Conservation (phyloP, 2,329 filamentous ascomycete genomes). For the Beauveria varroae region DNA sequence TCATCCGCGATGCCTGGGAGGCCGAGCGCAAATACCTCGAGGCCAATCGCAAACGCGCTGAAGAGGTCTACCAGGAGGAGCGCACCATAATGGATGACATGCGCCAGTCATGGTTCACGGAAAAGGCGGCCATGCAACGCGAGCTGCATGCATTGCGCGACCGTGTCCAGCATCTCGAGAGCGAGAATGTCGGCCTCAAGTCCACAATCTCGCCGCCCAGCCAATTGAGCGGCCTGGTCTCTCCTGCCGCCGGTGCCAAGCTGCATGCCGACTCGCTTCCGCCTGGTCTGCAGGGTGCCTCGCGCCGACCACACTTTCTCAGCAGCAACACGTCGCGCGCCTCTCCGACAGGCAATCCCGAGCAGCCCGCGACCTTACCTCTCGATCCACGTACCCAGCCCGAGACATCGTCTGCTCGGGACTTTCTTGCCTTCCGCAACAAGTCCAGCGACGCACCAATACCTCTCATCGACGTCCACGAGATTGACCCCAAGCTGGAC, state of each 20-base stretch:
- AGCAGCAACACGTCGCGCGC: conserved; percentile 25
- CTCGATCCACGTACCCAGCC: conserved; percentile 39
- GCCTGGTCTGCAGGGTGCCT: conserved; percentile 26
- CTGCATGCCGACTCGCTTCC: conserved; percentile 20
- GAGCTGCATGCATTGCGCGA: conserved; percentile 36
- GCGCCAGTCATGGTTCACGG: conserved; percentile 37
- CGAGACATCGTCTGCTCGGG: conserved; percentile 25
- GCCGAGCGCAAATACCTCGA: conserved; percentile 47
- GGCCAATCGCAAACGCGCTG: conserved; percentile 44
- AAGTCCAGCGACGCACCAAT: conserved; percentile 26
- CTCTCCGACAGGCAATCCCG: conserved; percentile 28
- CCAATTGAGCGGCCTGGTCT: conserved; percentile 23
- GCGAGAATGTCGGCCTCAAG: conserved; percentile 28
- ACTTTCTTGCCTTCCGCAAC: conserved; percentile 28
- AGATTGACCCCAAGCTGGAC: conserved; percentile 52
- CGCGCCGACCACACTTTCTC: conserved; percentile 27
- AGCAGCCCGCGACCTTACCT: conserved; percentile 30
- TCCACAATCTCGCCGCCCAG: conserved; percentile 23
- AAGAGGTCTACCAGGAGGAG: conserved; percentile 49
- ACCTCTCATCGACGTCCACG: conserved; percentile 48
- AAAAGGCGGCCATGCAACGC: conserved; percentile 33
- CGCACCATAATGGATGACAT: conserved; percentile 46
- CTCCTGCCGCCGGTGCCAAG: conserved; percentile 10
- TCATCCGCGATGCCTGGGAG: conserved; percentile 43
- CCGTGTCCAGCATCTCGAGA: conserved; percentile 28